These are phyloP conservation scores for Mikania micrantha DNA, from an alignment of 129 eudicot species.

Conservation along the genomic window DNA sequence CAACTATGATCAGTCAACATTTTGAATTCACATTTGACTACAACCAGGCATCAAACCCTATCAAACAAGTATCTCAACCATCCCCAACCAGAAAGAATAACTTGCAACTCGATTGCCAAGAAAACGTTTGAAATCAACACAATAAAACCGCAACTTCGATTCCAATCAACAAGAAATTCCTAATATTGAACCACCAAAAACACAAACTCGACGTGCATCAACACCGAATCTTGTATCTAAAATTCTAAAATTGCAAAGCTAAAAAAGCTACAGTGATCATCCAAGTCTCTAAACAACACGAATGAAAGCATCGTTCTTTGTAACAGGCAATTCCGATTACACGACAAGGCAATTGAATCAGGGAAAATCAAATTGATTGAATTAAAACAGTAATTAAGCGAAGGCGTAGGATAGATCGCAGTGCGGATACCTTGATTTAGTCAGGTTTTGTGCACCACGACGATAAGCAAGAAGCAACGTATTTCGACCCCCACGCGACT, in stretches of 20 bases:
- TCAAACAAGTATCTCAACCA: neutral
- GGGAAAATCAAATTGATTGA: neutral
- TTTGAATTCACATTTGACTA: conserved; percentile 4
- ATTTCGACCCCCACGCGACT: conserved; percentile 38
- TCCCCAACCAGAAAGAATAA: neutral
- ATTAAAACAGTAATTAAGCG: no score
- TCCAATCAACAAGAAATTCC: conserved; percentile 1
- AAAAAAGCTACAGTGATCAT: conserved; percentile 19
- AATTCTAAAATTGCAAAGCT: conserved; percentile 7
- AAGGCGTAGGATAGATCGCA: conserved; percentile 26
- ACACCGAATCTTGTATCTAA: neutral
- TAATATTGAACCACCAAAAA: neutral
- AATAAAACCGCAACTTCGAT: neutral
- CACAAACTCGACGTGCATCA: conserved; percentile 10
- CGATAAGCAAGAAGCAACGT: conserved; percentile 20
- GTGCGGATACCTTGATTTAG: conserved; percentile 23
- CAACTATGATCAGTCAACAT: neutral
- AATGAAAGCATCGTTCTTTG: conserved; percentile 4
- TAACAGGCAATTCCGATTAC: conserved; percentile 12
- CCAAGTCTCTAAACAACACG: neutral
- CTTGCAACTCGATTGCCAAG: conserved; percentile 10
- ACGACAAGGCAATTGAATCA: conserved; percentile 4
- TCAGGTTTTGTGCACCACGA: conserved; percentile 24
- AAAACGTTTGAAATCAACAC: neutral
- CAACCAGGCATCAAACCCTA: conserved; percentile 21